Evolutionary conservation across 129 eudicot species (phyloP).

Genomic region (Lactuca saligna): DNA sequence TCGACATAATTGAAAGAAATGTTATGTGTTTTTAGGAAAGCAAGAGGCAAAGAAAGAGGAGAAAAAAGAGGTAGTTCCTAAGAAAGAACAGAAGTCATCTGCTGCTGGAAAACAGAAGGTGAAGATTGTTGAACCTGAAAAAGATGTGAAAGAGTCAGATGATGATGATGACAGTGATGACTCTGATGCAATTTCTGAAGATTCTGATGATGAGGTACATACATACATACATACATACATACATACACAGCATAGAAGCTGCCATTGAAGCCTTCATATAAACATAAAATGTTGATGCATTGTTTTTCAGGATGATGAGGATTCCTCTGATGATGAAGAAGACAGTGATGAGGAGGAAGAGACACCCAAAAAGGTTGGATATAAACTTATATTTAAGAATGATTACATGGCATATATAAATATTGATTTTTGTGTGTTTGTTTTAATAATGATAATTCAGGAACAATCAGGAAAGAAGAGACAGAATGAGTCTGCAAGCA

Average conservation of each 20-base stretch:
- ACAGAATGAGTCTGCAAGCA: slow-evolving; percentile 49
- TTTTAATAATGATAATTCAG: slow-evolving; percentile 21
- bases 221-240: background rate
- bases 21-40: slow-evolving; percentile 38
- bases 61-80: slow-evolving; percentile 24
- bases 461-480: slow-evolving; percentile 73
- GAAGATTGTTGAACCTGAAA: slow-evolving; percentile 63
- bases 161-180: slow-evolving; percentile 38
- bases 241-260: background rate
- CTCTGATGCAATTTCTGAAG: slow-evolving; percentile 35
- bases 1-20: background rate
- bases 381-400: no score
- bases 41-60: slow-evolving; percentile 50
- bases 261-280: background rate
- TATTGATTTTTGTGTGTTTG: no score
- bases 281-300: no score
- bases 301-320: slow-evolving; percentile 34
- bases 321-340: slow-evolving; percentile 49
- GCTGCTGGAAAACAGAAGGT: slow-evolving; percentile 58
- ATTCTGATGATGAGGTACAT: slow-evolving; percentile 40
- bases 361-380: slow-evolving; percentile 72
- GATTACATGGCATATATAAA: background rate
- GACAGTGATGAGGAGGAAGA: slow-evolving; percentile 63
- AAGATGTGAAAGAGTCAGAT: slow-evolving; percentile 43
- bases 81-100: slow-evolving; percentile 32